Evolutionary conservation across 31 red algal species (phyloP), one percentile per base, ranked within the genome.

Genomic region (Odonthalia washingtoniensis): DNA sequence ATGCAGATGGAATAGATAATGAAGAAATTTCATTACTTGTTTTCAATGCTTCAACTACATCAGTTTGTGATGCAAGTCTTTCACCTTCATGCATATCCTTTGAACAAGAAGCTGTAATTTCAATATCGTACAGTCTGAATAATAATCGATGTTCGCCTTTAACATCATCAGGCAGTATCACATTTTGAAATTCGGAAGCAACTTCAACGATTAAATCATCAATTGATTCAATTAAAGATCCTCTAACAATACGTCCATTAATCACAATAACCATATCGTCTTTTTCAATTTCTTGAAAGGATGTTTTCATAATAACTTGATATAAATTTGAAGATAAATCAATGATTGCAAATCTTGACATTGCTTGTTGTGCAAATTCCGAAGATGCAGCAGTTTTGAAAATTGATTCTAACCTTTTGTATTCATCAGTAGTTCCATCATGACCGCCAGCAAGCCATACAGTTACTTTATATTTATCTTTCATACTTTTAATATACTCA

Each of bases 131-230:
- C 36, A 91, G 74, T 6, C 60, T 30, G 33, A 77, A 46, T 12
- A 79, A 37, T 4, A 91, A 16, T 40, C 72, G 35, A 33, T 40
- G 31, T 39, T 91, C 80, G 32, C 66, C 64, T 72, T 77, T 41
- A 21, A 33, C 1, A 39, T 52, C 1, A 39, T 66, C 24, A 31
- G 72, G 74, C 41, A 44, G 61, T 30, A 67, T 63, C 4, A 40
- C 34, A 6, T 39, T 21, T 33, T 92, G 52, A 60, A 77, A 70
- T 31, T 92, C 65, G 14, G 81, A 81, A 3, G 75, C 81, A 4
- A 92, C 37, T 67, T 92, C 75, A 36, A 87, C 68, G 52, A 85
- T 77, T 3, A 92, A 16, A 80, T 86, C 90, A 30, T 87, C 82
- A 3, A 74, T 37, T 26, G 64, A 33, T 17, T 46, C 36, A 26